A percentile compares a stretch with the other conserved stretches of the same genome.
These are phyloP conservation scores for Colletotrichum brevisporum DNA, from an alignment of 2,329 filamentous ascomycete genomes.

Conservation along the genomic window DNA sequence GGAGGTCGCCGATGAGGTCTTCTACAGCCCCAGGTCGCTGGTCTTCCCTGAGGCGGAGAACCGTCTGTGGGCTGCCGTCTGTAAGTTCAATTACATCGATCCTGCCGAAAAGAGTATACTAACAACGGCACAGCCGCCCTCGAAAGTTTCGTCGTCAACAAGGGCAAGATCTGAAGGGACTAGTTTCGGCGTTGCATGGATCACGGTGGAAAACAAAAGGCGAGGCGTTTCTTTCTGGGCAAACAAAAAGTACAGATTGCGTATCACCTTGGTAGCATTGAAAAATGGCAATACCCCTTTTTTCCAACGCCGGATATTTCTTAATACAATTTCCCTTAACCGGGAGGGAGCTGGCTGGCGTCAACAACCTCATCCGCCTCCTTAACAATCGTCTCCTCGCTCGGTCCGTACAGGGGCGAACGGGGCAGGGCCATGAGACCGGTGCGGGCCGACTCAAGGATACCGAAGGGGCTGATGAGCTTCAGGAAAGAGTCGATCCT, in stretches of 20 bases:
- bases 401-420: slow-evolving; percentile 84
- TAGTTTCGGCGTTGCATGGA: slow-evolving; percentile 26
- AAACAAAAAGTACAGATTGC: slow-evolving; percentile 40
- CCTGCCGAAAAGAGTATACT: not conserved
- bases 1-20: slow-evolving; percentile 95
- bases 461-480: slow-evolving; percentile 92
- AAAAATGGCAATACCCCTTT: slow-evolving; percentile 40
- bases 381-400: slow-evolving; percentile 79
- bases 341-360: slow-evolving; percentile 91
- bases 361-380: slow-evolving; percentile 97
- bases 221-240: slow-evolving; percentile 32
- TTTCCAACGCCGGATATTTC: slow-evolving; percentile 42
- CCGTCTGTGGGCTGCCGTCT: slow-evolving; percentile 88
- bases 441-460: slow-evolving; percentile 94
- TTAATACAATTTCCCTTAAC: slow-evolving; percentile 65
- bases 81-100: slow-evolving; percentile 61
- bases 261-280: slow-evolving; percentile 40
- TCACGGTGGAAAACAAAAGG: slow-evolving; percentile 27
- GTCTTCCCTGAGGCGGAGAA: slow-evolving; percentile 98
- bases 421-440: slow-evolving; percentile 97
- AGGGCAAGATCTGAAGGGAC: slow-evolving; percentile 76
- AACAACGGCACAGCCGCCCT: slow-evolving; percentile 71
- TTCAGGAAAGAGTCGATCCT: slow-evolving; percentile 99
- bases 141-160: slow-evolving; percentile 94
- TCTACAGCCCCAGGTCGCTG: slow-evolving; percentile 86